These are phyloP conservation scores for Plasmopara halstedii DNA, from an alignment of 352 stramenopile species.

Conservation along the genomic window DNA sequence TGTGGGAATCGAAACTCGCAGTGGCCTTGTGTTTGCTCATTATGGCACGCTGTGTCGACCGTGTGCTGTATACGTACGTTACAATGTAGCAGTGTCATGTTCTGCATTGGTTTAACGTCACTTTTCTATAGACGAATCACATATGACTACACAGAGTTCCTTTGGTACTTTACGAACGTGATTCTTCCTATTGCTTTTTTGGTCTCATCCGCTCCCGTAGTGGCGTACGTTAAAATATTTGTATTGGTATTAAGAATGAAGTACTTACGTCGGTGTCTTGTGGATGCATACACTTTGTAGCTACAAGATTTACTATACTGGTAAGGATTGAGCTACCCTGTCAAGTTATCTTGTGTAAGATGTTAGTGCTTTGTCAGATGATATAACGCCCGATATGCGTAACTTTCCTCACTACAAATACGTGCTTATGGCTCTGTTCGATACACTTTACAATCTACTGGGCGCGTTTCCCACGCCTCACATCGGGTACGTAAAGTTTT, in stretches of 20 bases:
- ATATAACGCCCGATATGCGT: constrained; percentile 80
- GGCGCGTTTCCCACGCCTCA: constrained; percentile 77
- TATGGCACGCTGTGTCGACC: constrained; percentile 70
- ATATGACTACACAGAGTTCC: constrained; percentile 81
- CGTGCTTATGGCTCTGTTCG: constrained; percentile 78
- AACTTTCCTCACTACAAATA: constrained; percentile 84
- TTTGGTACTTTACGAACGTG: constrained; percentile 85
- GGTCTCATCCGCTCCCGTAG: constrained; percentile 63
- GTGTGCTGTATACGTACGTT: constrained; percentile 81
- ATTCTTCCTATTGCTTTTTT: constrained; percentile 75
- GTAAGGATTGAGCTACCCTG: constrained; percentile 12
- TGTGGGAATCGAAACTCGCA: constrained; percentile 82
- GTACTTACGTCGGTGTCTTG: neutral
- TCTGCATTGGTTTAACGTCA: neutral
- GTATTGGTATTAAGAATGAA: neutral
- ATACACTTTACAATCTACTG: constrained; percentile 79
- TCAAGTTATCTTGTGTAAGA: neutral
- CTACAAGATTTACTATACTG: constrained; percentile 79
- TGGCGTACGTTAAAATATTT: constrained; percentile 33
- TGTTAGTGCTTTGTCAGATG: constrained; percentile 25
- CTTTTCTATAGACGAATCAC: constrained; percentile 57
- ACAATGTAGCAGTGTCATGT: neutral
- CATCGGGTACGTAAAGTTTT: constrained; percentile 48
- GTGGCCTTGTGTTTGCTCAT: constrained; percentile 73
- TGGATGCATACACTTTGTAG: constrained; percentile 11